Evolutionary conservation across 2,329 filamentous ascomycete genomes (phyloP), one percentile per base, ranked within the genome.

Genomic region (Penicillium sp.): DNA sequence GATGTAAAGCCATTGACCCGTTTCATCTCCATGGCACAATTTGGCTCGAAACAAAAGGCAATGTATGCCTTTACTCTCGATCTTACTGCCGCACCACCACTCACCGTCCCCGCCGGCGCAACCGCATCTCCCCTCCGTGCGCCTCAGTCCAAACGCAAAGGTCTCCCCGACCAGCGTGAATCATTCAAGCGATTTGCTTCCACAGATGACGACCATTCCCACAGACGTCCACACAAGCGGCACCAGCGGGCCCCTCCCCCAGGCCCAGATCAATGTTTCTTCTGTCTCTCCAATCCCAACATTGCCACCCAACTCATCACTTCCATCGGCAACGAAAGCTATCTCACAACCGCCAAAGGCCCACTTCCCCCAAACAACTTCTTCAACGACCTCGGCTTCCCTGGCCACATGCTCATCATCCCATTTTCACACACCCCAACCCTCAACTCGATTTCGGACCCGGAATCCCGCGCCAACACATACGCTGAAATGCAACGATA

Each of bases 271-370:
- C 83, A 88, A 66, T 99, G 94, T 76, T 99, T 94, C 79, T 97
- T 99, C 78, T 99, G 94, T 70, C 82, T 99, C 10, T 92, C 91
- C 5, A 97, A 96, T 71, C 86, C 89, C 5, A 89, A 88, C 56
- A 79, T 94, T 40, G 89, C 90, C 48, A 88, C 88, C 1, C 93
- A 99, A 75, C 89, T 99, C 74, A 88, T 97, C 66, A 89, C 89
- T 61, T 92, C 89, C 23, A 93, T 99, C 60, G 94, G 90, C 49
- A 87, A 92, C 16, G 89, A 96, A 56, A 83, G 87, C 50, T 97
- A 97, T 72, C 76, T 97, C 51, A 96, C 94, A 24, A 94, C 89
- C 21, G 91, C 94, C 55, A 97, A 96, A 72, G 94, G 94, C 0
- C 92, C 94, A 5, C 81, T 99, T 1, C 87, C 90, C 1, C 88